Evolutionary conservation across 768 basidiomycete species (phyloP).

Genomic region (Dioszegia hungarica): DNA sequence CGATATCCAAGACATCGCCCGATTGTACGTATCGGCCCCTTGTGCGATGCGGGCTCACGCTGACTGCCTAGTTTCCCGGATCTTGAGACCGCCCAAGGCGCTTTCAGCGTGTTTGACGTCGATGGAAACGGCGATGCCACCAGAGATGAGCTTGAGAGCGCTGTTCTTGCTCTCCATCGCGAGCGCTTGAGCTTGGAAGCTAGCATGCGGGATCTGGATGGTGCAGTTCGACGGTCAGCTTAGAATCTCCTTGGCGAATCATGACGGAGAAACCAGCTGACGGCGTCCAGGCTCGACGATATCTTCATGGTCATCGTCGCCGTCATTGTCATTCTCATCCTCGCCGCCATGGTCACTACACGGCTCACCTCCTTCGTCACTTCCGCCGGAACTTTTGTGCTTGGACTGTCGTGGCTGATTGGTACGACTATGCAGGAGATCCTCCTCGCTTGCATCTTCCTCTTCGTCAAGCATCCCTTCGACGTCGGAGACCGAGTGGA

Average conservation of each 20-base stretch:
- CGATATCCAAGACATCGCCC: constrained; percentile 63
- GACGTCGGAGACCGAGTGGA: constrained; percentile 55
- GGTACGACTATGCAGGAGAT: constrained; percentile 73
- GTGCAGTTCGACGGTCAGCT: constrained; percentile 63
- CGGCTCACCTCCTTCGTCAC: constrained; percentile 70
- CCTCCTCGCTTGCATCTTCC: constrained; percentile 79
- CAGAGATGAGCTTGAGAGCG: constrained; percentile 59
- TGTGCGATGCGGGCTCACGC: background rate
- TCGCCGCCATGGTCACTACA: constrained; percentile 75
- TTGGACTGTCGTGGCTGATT: constrained; percentile 75
- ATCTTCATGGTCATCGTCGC: constrained; percentile 75
- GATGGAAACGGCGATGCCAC: constrained; percentile 54
- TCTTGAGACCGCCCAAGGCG: constrained; percentile 57
- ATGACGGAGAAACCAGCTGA: background rate
- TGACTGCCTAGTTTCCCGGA: constrained; percentile 55
- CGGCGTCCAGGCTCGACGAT: constrained; percentile 64
- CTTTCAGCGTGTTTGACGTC: constrained; percentile 52
- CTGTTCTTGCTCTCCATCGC: constrained; percentile 67
- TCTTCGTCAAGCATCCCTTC: constrained; percentile 65
- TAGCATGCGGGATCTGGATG: constrained; percentile 83
- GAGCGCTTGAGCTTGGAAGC: constrained; percentile 78
- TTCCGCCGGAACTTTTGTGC: constrained; percentile 63
- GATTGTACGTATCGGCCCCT: constrained; percentile 46
- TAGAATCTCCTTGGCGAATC: background rate
- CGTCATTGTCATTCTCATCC: constrained; percentile 68